A percentile compares a stretch with the other conserved stretches of the same genome.
phyloP scores from a whole-genome alignment of 2,329 filamentous ascomycete genomes.

The Grosmannia huntii region DNA sequence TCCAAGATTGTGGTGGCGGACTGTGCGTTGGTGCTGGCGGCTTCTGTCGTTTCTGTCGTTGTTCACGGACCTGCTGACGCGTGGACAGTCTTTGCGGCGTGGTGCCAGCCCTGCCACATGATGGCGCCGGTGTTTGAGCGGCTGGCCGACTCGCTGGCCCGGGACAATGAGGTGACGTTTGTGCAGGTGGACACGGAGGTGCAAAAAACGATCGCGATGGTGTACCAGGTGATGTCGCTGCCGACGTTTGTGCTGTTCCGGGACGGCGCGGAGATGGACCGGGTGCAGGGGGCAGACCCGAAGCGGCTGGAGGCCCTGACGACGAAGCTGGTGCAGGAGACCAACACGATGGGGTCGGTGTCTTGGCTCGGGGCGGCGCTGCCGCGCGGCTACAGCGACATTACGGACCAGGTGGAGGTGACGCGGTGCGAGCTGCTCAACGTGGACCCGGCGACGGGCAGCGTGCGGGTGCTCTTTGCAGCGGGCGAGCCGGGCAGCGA shows the following conservation, averaged over 20 bases:
- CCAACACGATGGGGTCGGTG: constrained; percentile 19
- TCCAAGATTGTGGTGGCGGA: constrained; percentile 76
- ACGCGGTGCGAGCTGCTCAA: constrained; percentile 80
- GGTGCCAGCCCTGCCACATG: constrained; percentile 72
- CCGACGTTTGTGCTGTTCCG: constrained; percentile 91
- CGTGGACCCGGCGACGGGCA: constrained; percentile 62
- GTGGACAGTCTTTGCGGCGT: constrained; percentile 69
- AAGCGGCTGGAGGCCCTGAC: constrained; percentile 57
- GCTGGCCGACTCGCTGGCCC: constrained; percentile 58
- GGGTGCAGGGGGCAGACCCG: constrained; percentile 62
- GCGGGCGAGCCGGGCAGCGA: constrained; percentile 47
- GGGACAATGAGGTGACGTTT: constrained; percentile 64
- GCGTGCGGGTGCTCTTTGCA: constrained; percentile 64
- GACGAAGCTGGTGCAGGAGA: constrained; percentile 56
- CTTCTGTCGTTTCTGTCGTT: not conserved
- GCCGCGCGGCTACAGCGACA: constrained; percentile 70
- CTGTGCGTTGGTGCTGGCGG: constrained; percentile 51
- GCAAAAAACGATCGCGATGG: constrained; percentile 58
- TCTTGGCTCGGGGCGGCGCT: constrained; percentile 63
- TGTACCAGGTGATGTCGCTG: constrained; percentile 63
- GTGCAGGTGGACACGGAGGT: constrained; percentile 49
- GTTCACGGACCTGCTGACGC: not conserved
- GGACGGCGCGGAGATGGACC: constrained; percentile 52
- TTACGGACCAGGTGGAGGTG: constrained; percentile 70
- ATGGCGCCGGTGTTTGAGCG: constrained; percentile 76